Percentiles rank a stretch among this genome's conserved stretches.
phyloP scores from a whole-genome alignment of 805 yeast genomes.

The Priceomyces melissophilus region DNA sequence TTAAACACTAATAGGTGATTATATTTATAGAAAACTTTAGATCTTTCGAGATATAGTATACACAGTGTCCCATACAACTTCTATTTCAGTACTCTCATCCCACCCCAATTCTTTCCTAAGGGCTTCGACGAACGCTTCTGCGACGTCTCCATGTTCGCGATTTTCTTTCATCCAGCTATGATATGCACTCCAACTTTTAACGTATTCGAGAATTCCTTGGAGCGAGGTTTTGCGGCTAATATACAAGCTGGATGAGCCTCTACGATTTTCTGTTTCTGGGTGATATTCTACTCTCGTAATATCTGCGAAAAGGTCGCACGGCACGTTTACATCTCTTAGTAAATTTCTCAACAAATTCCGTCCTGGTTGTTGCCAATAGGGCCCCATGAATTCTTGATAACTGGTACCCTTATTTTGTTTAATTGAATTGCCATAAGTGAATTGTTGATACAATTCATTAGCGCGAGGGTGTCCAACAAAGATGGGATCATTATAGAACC shows the following conservation, averaged over 20 bases:
- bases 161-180: constrained; percentile 32
- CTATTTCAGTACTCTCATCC: constrained; percentile 38
- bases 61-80: constrained; percentile 55
- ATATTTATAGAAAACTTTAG: neutral
- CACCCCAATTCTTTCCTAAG: constrained; percentile 44
- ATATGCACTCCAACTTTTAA: constrained; percentile 37
- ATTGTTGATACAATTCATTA: constrained; percentile 50
- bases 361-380: constrained; percentile 48
- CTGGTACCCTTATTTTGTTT: constrained; percentile 12
- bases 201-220: constrained; percentile 21
- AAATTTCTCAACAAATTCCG: constrained; percentile 32
- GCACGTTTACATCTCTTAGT: constrained; percentile 37
- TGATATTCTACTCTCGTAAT: constrained; percentile 23
- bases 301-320: constrained; percentile 20
- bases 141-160: constrained; percentile 28
- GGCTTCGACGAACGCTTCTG: constrained; percentile 44
- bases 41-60: constrained; percentile 44
- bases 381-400: constrained; percentile 49
- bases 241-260: constrained; percentile 17
- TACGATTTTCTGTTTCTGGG: constrained; percentile 17
- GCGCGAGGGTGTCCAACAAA: constrained; percentile 52
- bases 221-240: constrained; percentile 18
- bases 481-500: constrained; percentile 77
- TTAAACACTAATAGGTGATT: no score
- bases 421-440: constrained; percentile 38